Evolutionary conservation across 139 green algal genomes (phyloP).

Genomic region (Trebouxia sp.): DNA sequence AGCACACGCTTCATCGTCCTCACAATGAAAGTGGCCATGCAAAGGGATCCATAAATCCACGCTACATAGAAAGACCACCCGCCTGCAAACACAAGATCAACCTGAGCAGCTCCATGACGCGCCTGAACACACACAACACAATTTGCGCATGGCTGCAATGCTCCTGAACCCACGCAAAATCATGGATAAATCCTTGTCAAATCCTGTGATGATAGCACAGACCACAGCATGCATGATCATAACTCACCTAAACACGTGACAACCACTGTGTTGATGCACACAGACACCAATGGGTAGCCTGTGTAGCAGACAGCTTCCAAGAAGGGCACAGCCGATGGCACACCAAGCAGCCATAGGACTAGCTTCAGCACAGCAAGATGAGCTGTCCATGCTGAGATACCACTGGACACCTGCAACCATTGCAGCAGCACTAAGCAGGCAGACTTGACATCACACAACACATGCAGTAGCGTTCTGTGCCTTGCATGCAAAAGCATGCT

Average conservation of each 20-base stretch:
- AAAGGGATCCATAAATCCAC: slow-evolving; percentile 78
- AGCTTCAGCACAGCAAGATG: slow-evolving; percentile 68
- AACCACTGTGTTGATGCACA: slow-evolving; percentile 42
- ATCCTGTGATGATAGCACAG: too few relatives aligned
- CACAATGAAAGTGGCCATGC: slow-evolving; percentile 88
- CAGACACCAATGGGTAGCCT: slow-evolving; percentile 79
- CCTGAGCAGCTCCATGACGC: too few relatives aligned
- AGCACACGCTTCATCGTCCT: slow-evolving; percentile 92
- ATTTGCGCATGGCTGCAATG: too few relatives aligned
- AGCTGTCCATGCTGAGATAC: slow-evolving; percentile 65
- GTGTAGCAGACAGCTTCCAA: slow-evolving; percentile 86
- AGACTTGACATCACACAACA: too few relatives aligned
- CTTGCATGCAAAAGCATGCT: too few relatives aligned
- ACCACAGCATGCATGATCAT: too few relatives aligned
- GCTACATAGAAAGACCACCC: slow-evolving; percentile 61
- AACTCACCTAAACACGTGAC: slow-evolving; percentile 30
- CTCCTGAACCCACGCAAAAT: too few relatives aligned
- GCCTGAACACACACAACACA: too few relatives aligned
- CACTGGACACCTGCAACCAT: slow-evolving; percentile 47
- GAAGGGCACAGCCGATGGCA: slow-evolving; percentile 68
- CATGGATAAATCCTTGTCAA: too few relatives aligned
- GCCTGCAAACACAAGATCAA: slow-evolving; percentile 47
- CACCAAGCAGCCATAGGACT: slow-evolving; percentile 69
- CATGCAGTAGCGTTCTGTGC: too few relatives aligned
- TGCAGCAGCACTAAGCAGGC: too few relatives aligned